These are phyloP conservation scores for Amanita subjunquillea DNA, from an alignment of 768 basidiomycete species.

Conservation along the genomic window DNA sequence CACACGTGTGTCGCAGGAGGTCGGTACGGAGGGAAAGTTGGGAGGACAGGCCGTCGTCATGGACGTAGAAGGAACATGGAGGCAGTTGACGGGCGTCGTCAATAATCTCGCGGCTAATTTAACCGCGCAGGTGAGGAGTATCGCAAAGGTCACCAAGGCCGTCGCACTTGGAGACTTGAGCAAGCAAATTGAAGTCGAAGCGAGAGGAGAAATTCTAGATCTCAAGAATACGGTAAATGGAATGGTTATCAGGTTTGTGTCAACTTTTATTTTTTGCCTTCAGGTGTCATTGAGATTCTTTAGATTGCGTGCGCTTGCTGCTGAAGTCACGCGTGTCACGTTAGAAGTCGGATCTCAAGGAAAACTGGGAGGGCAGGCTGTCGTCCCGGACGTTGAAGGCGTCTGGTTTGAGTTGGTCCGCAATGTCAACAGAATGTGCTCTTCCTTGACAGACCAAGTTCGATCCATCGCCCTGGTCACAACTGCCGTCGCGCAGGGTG, in stretches of 20 bases:
- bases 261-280: not conserved
- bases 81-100: slow-evolving; percentile 73
- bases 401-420: slow-evolving; percentile 79
- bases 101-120: slow-evolving; percentile 76
- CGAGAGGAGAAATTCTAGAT: slow-evolving; percentile 82
- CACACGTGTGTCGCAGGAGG: slow-evolving; percentile 76
- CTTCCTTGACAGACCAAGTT: slow-evolving; percentile 70
- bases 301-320: slow-evolving; percentile 50
- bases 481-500: slow-evolving; percentile 84
- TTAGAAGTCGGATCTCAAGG: slow-evolving; percentile 84
- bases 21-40: slow-evolving; percentile 77
- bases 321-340: slow-evolving; percentile 78
- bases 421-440: slow-evolving; percentile 74
- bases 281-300: not conserved
- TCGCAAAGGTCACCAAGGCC: slow-evolving; percentile 88
- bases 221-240: slow-evolving; percentile 58
- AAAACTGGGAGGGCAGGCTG: slow-evolving; percentile 80
- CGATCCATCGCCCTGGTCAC: slow-evolving; percentile 80
- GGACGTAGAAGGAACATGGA: slow-evolving; percentile 89
- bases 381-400: slow-evolving; percentile 86
- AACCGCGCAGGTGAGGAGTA: slow-evolving; percentile 76
- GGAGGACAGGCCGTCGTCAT: slow-evolving; percentile 81
- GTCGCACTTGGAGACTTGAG: slow-evolving; percentile 85
- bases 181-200: slow-evolving; percentile 88
- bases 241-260: slow-evolving; percentile 35